Conservation (phyloP, 495 filamentous ascomycete genomes). For the Lasiosphaeria ovina region DNA sequence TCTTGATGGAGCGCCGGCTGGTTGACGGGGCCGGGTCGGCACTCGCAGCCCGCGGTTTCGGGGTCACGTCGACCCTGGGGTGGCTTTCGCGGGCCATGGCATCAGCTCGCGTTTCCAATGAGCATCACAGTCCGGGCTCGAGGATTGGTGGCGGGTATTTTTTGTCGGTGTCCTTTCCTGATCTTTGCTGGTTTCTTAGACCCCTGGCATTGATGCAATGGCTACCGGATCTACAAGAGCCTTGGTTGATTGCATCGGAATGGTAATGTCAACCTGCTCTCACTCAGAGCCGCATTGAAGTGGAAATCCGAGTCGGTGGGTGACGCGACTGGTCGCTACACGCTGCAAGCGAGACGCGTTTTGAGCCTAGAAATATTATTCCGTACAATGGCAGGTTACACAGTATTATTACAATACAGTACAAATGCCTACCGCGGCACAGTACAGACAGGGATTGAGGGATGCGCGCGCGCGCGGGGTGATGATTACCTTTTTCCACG, state of each 20-base stretch:
- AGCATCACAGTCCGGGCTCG: neutral
- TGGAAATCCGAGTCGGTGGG: neutral
- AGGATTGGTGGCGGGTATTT: neutral
- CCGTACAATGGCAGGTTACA: neutral
- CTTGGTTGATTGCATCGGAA: neutral
- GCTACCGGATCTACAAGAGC: neutral
- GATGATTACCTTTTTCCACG: too few relatives aligned
- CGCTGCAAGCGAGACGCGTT: constrained; percentile 1
- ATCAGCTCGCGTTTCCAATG: neutral
- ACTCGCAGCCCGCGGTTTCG: constrained; percentile 32
- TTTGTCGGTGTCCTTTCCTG: neutral
- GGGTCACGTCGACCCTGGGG: constrained; percentile 28
- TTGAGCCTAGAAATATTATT: neutral
- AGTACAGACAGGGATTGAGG: too few relatives aligned
- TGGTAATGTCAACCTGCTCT: too few relatives aligned
- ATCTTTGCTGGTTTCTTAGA: neutral
- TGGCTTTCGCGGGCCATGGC: constrained; percentile 30
- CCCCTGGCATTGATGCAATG: neutral
- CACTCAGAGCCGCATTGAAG: too few relatives aligned
- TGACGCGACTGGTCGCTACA: neutral
- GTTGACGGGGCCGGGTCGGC: constrained; percentile 28
- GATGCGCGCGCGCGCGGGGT: too few relatives aligned
- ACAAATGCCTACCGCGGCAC: too few relatives aligned
- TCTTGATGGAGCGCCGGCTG: constrained; percentile 26
- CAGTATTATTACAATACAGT: neutral